A percentile compares a stretch with the other conserved stretches of the same genome.
These are phyloP conservation scores for Erodium moschatum DNA, from an alignment of 441 rosid species.

Conservation along the genomic window DNA sequence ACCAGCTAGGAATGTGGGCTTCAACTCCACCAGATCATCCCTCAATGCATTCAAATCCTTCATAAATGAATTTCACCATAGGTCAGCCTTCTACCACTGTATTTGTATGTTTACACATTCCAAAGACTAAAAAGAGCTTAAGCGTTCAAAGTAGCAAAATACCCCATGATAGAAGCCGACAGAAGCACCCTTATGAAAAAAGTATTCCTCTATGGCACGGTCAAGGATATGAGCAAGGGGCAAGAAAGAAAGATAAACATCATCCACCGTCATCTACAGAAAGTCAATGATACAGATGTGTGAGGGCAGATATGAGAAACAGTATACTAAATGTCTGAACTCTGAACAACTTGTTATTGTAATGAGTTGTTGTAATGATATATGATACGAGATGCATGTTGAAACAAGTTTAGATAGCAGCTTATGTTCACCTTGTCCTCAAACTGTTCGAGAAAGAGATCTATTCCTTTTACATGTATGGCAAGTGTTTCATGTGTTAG, in stretches of 20 bases:
- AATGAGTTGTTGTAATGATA: no score
- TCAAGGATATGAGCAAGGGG: conserved; percentile 95
- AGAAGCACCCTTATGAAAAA: conserved; percentile 80
- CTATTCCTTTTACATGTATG: conserved; percentile 48
- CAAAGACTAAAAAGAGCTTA: neutral
- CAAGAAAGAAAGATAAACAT: conserved; percentile 80
- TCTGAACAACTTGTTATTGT: no score
- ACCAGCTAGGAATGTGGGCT: conserved; percentile 81
- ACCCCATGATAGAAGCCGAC: conserved; percentile 97
- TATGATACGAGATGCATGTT: no score
- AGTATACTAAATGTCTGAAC: neutral
- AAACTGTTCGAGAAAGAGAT: conserved; percentile 70
- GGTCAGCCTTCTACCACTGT: neutral
- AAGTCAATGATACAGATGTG: conserved; percentile 15
- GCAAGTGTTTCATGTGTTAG: conserved; percentile 72
- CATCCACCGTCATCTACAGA: conserved; percentile 70
- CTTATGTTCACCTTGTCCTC: conserved; percentile 63
- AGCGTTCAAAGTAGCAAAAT: conserved; percentile 16
- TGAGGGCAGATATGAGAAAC: neutral
- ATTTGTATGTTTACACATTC: no score
- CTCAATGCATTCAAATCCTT: conserved; percentile 75
- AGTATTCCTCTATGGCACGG: conserved; percentile 73
- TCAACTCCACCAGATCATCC: conserved; percentile 73
- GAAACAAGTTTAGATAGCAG: neutral
- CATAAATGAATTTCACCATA: conserved; percentile 18